Conservation (phyloP, 352 stramenopile species). For the Pythium coloratum region DNA sequence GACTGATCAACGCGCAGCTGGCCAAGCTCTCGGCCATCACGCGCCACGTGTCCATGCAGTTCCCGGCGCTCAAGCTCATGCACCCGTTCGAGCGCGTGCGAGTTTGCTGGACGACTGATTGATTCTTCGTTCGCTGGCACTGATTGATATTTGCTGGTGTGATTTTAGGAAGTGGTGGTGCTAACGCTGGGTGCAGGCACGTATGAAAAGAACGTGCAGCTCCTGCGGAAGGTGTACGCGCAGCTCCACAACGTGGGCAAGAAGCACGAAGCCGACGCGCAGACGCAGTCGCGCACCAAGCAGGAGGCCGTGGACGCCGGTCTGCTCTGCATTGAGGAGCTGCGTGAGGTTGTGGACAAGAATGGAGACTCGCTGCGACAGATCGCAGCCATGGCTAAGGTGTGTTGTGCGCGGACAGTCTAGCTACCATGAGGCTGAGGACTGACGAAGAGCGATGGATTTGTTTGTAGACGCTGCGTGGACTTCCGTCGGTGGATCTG, state of each 20-base stretch:
- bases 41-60: conserved; percentile 66
- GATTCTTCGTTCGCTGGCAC: background rate
- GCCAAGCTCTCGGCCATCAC: conserved; percentile 73
- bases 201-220: conserved; percentile 78
- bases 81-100: conserved; percentile 80
- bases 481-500: conserved; percentile 74
- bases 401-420: background rate
- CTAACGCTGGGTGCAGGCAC: conserved; percentile 70
- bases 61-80: conserved; percentile 74
- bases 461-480: conserved; percentile 53
- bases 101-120: conserved; percentile 1
- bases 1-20: conserved; percentile 81
- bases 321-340: conserved; percentile 65
- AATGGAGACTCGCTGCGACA: conserved; percentile 30
- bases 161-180: conserved; percentile 68
- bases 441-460: too few species aligned
- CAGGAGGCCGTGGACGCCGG: conserved; percentile 78
- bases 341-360: conserved; percentile 26
- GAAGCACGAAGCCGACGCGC: conserved; percentile 62
- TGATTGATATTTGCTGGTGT: background rate
- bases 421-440: too few species aligned
- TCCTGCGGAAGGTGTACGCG: conserved; percentile 76
- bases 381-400: conserved; percentile 35
- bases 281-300: conserved; percentile 69
- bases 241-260: conserved; percentile 77